Evolutionary conservation across 1,139 yeast genomes (phyloP), one percentile per base, ranked within the genome.

Genomic region (Taiozyma onychis): DNA sequence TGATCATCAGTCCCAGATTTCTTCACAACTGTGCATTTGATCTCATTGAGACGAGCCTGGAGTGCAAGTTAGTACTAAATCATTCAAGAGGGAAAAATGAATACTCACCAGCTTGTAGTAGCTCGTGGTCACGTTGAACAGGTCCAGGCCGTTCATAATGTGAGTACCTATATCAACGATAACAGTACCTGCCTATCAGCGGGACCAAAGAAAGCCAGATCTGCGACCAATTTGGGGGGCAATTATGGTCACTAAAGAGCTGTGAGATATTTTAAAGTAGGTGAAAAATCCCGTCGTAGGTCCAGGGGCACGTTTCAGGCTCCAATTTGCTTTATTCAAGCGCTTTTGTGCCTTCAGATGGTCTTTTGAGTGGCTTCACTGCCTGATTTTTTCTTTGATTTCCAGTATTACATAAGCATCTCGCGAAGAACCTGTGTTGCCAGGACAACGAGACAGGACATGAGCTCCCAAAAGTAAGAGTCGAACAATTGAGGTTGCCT

Each of bases 1-100:
- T 70, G 72, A 45, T 70, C 73, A 47, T 69, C 72, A n/a, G 53
- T 43, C 22, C n/a, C 34, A 1, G 48, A 26, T 3, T 55, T 47
- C 14, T 51, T 49, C 48, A 51, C 52, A 7, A 57, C 53, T 3
- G 48, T 35, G 48, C 59, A 60, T 37, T 49, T 51, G 34, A 61
- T 54, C 50, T 54, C 55, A 2, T 48, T 39, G 3, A 58, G 52
- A 22, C 53, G 48, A 21, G 61, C 55, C 63, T 59, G 39, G 9
- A 8, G 8, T 6, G 10, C 2, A 9, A 16, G 10, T 14, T 32
- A 22, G 30, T 24, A 14, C 48, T 52, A 45, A 52, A 51, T 41
- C 22, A 2, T 16, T 13, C 16, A 6, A 7, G n/a, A 8, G 16
- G 1, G 6, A 18, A 5, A 11, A 18, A 11, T 16, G 4, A 13